Percentiles rank a stretch among this genome's conserved stretches.
Evolutionary conservation across 495 filamentous ascomycete species (phyloP).

Genomic region (Lepraria neglecta): DNA sequence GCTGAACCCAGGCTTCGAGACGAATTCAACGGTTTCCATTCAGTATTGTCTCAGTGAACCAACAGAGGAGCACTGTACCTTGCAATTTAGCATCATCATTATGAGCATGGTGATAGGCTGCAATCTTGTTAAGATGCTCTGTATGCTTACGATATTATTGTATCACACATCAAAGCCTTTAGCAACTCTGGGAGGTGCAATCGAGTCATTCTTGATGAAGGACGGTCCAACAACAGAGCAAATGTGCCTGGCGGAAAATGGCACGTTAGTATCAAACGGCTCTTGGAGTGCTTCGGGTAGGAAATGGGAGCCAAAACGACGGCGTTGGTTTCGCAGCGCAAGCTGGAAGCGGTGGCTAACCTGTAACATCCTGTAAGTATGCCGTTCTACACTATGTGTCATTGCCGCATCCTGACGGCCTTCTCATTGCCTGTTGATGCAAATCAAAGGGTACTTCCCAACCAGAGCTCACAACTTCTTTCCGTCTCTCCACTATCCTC

Average conservation of each 20-base stretch:
- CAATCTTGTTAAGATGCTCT: conserved; percentile 35
- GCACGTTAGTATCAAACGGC: background rate
- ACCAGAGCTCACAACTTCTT: background rate
- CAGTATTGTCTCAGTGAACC: conserved; percentile 37
- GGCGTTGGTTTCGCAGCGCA: conserved; percentile 18
- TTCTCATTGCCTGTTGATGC: no score
- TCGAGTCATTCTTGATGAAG: conserved; percentile 18
- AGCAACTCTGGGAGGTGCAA: conserved; percentile 24
- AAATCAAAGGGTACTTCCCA: no score
- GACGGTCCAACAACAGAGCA: background rate
- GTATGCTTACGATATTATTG: conserved; percentile 29
- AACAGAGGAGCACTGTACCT: conserved; percentile 31
- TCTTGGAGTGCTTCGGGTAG: background rate
- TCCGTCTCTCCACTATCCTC: background rate
- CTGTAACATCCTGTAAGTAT: conserved; percentile 26
- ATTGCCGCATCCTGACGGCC: background rate
- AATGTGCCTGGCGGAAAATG: conserved; percentile 13
- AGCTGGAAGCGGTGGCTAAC: conserved; percentile 24
- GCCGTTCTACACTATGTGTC: background rate
- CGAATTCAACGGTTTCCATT: conserved; percentile 16
- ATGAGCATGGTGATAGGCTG: conserved; percentile 36
- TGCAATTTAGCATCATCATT: conserved; percentile 39
- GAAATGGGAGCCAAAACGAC: background rate
- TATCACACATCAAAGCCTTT: conserved; percentile 15
- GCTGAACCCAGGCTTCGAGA: conserved; percentile 1